Evolutionary conservation across 2,329 filamentous ascomycete genomes (phyloP), one percentile per base, ranked within the genome.

Genomic region (Exutisphaerella laricina): DNA sequence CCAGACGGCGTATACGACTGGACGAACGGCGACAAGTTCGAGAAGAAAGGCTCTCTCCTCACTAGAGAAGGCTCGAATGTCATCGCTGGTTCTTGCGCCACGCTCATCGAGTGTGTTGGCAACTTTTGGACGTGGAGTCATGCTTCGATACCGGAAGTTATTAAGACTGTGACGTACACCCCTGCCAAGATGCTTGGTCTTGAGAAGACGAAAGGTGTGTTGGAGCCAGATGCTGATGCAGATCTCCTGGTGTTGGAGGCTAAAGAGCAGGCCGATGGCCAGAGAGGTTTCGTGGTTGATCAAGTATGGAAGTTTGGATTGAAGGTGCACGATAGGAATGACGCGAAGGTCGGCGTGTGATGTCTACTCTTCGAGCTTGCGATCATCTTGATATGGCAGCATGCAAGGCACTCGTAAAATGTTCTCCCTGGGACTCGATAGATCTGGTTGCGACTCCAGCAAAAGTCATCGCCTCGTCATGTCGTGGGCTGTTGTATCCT

Each of bases 1-100:
- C 84, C 85, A 0, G 88, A 95, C 57, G 89, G 89, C 3, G 74
- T 78, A 2, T 94, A 95, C 61, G 78, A 83, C 49, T 94, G 88
- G 87, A 89, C 81, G 4, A 94, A 95, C 44, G 76, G 77, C 29
- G 76, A 78, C 42, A 67, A 72, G 14, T 79, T 79, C 51, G 66
- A 84, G 46, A 90, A 90, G 68, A 78, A 76, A 38, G 88, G 88
- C 1, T 70, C 79, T 0, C 74, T 82, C 42, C 67, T 96, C 25
- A 80, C 85, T 3, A 71, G 94, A 0, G 84, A 94, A 60, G 85
- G 84, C 10, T 87, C 85, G 0, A 77, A 84, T 21, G 85, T 78
- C 45, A 87, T 94, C 59, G 87, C 86, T 10, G 86, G 58, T 12
- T 58, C 53, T 16, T 58, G 53, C 29, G 58, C 58, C 20, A 63